Evolutionary conservation across 768 basidiomycete species (phyloP).

Genomic region (Boletus rufocinnamomeus): DNA sequence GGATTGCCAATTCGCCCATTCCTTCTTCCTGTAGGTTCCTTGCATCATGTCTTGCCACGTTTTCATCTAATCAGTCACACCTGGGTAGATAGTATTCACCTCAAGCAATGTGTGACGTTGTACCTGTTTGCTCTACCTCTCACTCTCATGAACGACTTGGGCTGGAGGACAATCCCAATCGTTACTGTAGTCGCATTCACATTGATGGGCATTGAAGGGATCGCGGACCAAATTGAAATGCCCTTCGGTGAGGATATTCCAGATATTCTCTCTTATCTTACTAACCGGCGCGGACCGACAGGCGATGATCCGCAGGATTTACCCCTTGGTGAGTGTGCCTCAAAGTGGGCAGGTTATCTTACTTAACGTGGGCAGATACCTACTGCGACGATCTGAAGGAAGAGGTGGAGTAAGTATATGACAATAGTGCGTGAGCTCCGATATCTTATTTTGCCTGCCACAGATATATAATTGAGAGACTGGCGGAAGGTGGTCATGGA

Average conservation of each 20-base stretch:
- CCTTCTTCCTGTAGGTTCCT: slow-evolving; percentile 64
- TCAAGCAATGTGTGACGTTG: slow-evolving; percentile 93
- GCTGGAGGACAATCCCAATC: slow-evolving; percentile 83
- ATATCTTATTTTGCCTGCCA: slow-evolving; percentile 11
- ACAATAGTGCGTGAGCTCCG: not conserved
- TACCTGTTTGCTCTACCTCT: slow-evolving; percentile 92
- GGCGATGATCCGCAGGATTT: slow-evolving; percentile 68
- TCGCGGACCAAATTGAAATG: slow-evolving; percentile 93
- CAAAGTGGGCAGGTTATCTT: not conserved
- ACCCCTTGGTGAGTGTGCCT: slow-evolving; percentile 62
- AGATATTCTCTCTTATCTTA: not conserved
- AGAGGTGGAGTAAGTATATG: slow-evolving; percentile 68
- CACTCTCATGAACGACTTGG: slow-evolving; percentile 78
- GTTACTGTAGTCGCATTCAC: slow-evolving; percentile 88
- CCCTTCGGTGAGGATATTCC: slow-evolving; percentile 69
- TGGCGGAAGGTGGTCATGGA: slow-evolving; percentile 78
- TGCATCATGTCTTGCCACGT: slow-evolving; percentile 1
- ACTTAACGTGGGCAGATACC: slow-evolving; percentile 50
- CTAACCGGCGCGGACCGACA: slow-evolving; percentile 26
- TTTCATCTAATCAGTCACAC: slow-evolving; percentile 13
- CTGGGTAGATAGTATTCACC: slow-evolving; percentile 76
- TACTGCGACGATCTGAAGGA: slow-evolving; percentile 87
- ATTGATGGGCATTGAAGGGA: slow-evolving; percentile 94
- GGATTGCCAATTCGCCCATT: slow-evolving; percentile 87
- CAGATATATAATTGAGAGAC: slow-evolving; percentile 68